These are phyloP conservation scores for Nicotiana obtusifolia DNA, from an alignment of 257 asterid species.

Conservation along the genomic window DNA sequence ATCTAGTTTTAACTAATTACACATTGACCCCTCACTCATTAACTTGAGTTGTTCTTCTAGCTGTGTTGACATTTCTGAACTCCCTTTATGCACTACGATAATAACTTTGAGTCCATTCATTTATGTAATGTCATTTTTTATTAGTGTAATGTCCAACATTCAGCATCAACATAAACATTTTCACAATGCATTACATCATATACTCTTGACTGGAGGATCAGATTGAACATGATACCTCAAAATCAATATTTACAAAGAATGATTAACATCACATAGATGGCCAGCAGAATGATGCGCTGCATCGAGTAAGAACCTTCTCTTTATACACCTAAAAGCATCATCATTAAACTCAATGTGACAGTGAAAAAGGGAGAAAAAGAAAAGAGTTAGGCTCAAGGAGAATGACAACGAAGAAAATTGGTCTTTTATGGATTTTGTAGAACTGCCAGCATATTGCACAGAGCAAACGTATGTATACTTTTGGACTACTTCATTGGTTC, in stretches of 20 bases:
- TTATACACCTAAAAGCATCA: neutral
- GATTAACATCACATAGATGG: slow-evolving; percentile 11
- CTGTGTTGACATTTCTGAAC: too few relatives aligned
- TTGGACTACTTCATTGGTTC: neutral
- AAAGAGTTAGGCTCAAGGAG: neutral
- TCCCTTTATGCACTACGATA: too few relatives aligned
- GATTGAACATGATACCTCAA: neutral
- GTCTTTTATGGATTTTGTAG: neutral
- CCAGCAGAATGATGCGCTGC: neutral
- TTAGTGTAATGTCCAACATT: neutral
- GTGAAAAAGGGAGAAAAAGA: neutral
- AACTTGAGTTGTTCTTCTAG: too few relatives aligned
- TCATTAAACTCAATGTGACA: neutral
- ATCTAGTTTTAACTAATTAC: too few relatives aligned
- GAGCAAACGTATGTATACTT: neutral
- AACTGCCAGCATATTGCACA: neutral
- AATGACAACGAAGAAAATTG: neutral
- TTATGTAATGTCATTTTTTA: neutral
- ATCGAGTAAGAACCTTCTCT: neutral
- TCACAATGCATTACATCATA: neutral
- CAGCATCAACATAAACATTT: neutral
- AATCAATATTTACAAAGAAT: slow-evolving; percentile 2
- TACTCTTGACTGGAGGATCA: neutral
- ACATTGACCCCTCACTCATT: too few relatives aligned
- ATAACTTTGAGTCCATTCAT: neutral